Percentiles rank a stretch among this genome's conserved stretches.
Evolutionary conservation across 345 rosid genomes (phyloP).

Genomic region (Eucalyptus regnans): DNA sequence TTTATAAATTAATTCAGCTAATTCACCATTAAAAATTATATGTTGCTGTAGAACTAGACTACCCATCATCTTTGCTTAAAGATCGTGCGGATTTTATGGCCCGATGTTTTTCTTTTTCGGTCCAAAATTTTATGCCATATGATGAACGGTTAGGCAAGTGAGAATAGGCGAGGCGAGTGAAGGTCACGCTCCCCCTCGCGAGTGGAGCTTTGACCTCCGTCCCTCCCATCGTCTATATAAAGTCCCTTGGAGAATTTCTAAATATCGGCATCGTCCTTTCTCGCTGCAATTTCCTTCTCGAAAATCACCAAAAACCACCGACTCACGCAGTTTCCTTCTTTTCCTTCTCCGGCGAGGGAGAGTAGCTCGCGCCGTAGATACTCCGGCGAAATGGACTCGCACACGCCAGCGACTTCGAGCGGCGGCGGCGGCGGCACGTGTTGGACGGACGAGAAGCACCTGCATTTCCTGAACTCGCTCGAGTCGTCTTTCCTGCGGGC

Average conservation of each 20-base stretch:
- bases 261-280: neutral
- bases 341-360: neutral
- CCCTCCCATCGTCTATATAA: neutral
- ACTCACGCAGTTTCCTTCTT: neutral
- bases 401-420: neutral
- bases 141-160: neutral
- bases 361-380: neutral
- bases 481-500: constrained; percentile 30
- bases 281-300: neutral
- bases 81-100: neutral
- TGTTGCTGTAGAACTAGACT: neutral
- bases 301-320: neutral
- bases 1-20: neutral
- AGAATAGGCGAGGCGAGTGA: neutral
- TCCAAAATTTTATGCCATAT: neutral
- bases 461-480: constrained; percentile 20
- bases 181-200: neutral
- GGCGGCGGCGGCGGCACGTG: neutral
- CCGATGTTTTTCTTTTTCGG: neutral
- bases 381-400: neutral
- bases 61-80: neutral
- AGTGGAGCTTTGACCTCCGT: neutral
- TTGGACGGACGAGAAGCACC: constrained; percentile 45
- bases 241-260: neutral
- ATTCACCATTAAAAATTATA: neutral